Percentiles rank a stretch among this genome's conserved stretches.
These are phyloP conservation scores for Firmiana major DNA, from an alignment of 345 rosid species.

Conservation along the genomic window DNA sequence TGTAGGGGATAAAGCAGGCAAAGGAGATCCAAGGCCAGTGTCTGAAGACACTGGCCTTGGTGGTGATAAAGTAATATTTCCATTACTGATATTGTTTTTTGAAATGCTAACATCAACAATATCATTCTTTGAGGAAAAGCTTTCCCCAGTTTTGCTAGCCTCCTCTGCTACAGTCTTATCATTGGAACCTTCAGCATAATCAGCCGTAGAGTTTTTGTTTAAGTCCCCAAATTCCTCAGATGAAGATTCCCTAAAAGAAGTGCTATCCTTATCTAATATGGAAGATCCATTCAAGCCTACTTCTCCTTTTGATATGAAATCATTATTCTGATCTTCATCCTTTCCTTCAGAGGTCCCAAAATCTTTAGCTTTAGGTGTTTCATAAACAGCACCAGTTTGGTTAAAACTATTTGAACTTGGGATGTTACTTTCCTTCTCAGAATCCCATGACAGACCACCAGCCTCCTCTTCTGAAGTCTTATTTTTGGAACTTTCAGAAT, in stretches of 20 bases:
- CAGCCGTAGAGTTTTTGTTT: constrained; percentile 5
- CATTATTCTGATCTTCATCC: constrained; percentile 26
- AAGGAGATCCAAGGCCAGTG: constrained; percentile 20
- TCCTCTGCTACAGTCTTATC: constrained; percentile 21
- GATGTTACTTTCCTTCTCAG: constrained; percentile 16
- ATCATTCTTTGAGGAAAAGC: constrained; percentile 20
- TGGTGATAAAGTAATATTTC: constrained; percentile 18
- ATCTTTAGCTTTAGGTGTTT: constrained; percentile 18
- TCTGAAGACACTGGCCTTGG: constrained; percentile 19
- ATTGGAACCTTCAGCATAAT: constrained; percentile 12
- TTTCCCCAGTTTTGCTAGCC: constrained; percentile 22
- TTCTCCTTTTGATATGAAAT: constrained; percentile 14
- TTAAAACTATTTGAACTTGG: constrained; percentile 22
- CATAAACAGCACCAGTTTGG: constrained; percentile 24
- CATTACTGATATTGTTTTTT: constrained; percentile 17
- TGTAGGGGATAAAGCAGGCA: constrained; percentile 26
- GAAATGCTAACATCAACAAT: constrained; percentile 12
- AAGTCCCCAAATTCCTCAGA: constrained; percentile 10
- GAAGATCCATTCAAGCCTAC: constrained; percentile 19
- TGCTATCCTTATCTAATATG: constrained; percentile 14
- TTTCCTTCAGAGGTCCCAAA: constrained; percentile 18
- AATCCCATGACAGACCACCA: constrained; percentile 11
- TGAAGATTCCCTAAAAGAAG: constrained; percentile 17
- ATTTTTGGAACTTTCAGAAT: constrained; percentile 13
- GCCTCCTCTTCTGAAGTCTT: constrained; percentile 20